Conservation (phyloP, 2,329 filamentous ascomycete species). For the Colletotrichum cuscutae region DNA sequence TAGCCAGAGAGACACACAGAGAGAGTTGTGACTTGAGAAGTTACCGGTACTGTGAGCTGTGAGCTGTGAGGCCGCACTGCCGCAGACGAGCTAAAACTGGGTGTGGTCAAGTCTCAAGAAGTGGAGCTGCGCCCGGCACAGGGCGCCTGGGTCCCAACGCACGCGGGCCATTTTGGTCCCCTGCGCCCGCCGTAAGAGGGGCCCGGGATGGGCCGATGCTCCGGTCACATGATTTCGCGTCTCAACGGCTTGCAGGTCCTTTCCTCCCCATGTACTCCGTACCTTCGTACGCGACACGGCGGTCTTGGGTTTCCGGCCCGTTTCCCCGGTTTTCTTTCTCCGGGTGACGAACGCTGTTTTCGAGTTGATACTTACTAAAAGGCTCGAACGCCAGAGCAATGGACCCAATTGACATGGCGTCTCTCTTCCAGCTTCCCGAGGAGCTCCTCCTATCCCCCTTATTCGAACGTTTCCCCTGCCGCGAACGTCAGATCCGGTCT, state of each 20-base stretch:
- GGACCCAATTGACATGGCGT: conserved; percentile 42
- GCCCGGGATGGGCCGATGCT: conserved; percentile 3
- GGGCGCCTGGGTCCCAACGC: conserved; percentile 22
- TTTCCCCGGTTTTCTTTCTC: background rate
- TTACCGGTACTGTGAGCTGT: background rate
- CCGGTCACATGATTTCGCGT: conserved; percentile 34
- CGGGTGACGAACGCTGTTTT: background rate
- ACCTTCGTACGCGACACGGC: background rate
- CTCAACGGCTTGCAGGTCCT: background rate
- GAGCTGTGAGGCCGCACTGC: background rate
- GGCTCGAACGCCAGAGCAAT: background rate
- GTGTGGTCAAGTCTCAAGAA: conserved; percentile 5
- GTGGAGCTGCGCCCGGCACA: conserved; percentile 1
- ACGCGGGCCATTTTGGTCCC: conserved; percentile 6
- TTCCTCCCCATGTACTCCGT: background rate
- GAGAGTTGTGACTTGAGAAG: background rate
- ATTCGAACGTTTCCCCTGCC: conserved; percentile 62
- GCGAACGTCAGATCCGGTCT: conserved; percentile 68
- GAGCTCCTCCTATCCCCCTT: conserved; percentile 60
- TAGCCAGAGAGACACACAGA: background rate
- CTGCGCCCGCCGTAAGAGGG: conserved; percentile 6
- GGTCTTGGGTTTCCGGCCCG: background rate
- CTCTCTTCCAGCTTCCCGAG: conserved; percentile 62
- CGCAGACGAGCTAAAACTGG: background rate
- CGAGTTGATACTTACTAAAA: background rate